These are phyloP conservation scores for Bolboschoenus planiculmis DNA, from an alignment of 176 grass and related monocot genomes.

Conservation along the genomic window DNA sequence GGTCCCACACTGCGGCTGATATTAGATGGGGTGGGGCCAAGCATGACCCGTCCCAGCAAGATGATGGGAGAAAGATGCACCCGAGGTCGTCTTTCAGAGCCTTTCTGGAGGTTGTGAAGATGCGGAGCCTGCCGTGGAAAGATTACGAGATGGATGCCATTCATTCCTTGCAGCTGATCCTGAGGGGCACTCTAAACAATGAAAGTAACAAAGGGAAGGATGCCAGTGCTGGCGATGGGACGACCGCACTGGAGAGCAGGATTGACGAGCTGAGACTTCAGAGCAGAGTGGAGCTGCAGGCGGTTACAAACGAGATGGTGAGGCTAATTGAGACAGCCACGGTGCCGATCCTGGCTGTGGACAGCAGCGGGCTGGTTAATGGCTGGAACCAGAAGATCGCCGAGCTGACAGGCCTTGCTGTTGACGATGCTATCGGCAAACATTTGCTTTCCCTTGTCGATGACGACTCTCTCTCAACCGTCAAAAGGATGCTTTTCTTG, in stretches of 20 bases:
- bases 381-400: constrained; percentile 92
- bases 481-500: constrained; percentile 77
- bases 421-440: constrained; percentile 75
- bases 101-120: constrained; percentile 91
- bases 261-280: constrained; percentile 72
- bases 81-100: constrained; percentile 88
- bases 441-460: constrained; percentile 80
- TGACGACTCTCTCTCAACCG: constrained; percentile 50
- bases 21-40: constrained; percentile 92
- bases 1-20: constrained; percentile 74
- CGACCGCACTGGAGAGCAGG: constrained; percentile 40
- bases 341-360: constrained; percentile 85
- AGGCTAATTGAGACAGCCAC: constrained; percentile 90
- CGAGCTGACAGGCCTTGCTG: constrained; percentile 59
- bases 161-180: constrained; percentile 91
- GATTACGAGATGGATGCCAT: constrained; percentile 96
- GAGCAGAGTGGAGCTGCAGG: constrained; percentile 70
- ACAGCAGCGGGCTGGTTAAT: constrained; percentile 72
- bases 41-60: constrained; percentile 59
- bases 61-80: constrained; percentile 84
- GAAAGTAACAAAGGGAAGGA: constrained; percentile 8
- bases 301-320: constrained; percentile 95
- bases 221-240: not conserved
- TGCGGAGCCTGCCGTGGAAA: constrained; percentile 74
- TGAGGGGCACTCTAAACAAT: constrained; percentile 56